phyloP scores from a whole-genome alignment of 2,329 filamentous ascomycete genomes.

The Penicillium sp. region DNA sequence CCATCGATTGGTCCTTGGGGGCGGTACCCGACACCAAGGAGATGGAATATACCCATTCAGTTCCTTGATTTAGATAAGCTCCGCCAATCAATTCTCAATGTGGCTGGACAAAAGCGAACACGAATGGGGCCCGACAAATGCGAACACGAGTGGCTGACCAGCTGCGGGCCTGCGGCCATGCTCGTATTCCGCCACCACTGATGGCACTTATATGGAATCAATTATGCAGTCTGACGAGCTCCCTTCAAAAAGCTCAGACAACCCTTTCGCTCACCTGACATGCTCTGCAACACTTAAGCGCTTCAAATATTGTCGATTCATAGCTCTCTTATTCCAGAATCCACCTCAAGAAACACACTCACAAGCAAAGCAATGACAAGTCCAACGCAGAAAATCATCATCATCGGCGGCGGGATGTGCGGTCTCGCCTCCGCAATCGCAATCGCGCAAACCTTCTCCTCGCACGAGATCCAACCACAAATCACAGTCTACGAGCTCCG shows the following conservation, averaged over 20 bases:
- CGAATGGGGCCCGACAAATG: background rate
- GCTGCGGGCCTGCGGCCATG: background rate
- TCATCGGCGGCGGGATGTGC: slow-evolving; percentile 5
- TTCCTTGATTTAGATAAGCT: no score
- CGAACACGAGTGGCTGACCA: background rate
- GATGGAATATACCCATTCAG: background rate
- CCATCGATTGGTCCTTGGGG: background rate
- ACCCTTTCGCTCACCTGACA: background rate
- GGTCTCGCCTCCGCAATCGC: slow-evolving; percentile 2
- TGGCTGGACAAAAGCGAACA: no score
- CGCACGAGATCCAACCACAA: background rate
- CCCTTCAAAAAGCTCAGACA: background rate
- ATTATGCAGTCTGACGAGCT: no score
- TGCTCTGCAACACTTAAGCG: background rate
- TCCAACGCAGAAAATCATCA: background rate
- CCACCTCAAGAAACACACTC: background rate
- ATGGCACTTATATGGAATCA: no score
- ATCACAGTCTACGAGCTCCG: background rate
- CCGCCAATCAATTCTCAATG: no score
- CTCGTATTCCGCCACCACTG: background rate
- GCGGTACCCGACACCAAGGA: background rate
- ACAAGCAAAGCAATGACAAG: background rate
- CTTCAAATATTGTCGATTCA: background rate
- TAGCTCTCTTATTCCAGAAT: background rate
- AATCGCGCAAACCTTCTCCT: slow-evolving; percentile 1